Percentiles rank a stretch among this genome's conserved stretches.
These are phyloP conservation scores for Mycena pura DNA, from an alignment of 768 basidiomycete genomes.

Conservation along the genomic window DNA sequence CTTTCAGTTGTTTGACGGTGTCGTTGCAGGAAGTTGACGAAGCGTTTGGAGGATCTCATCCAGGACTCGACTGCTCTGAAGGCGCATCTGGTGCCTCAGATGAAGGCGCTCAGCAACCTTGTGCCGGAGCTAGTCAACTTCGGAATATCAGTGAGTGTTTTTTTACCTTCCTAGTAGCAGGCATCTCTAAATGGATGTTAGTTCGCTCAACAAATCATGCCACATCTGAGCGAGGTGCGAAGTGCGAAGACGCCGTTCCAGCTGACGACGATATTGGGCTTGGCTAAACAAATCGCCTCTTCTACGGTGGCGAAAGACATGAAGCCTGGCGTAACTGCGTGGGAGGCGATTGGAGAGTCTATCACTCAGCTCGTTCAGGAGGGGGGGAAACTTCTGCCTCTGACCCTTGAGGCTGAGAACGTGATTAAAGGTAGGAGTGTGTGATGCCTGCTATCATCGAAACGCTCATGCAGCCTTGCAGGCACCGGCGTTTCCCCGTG, in stretches of 20 bases:
- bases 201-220: slow-evolving; percentile 91
- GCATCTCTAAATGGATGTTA: slow-evolving; percentile 35
- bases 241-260: slow-evolving; percentile 81
- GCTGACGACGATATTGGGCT: slow-evolving; percentile 69
- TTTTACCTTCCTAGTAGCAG: neutral
- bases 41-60: slow-evolving; percentile 82
- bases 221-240: slow-evolving; percentile 84
- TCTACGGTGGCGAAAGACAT: slow-evolving; percentile 73
- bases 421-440: slow-evolving; percentile 72
- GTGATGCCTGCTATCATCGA: neutral
- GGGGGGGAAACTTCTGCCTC: slow-evolving; percentile 71
- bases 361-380: slow-evolving; percentile 76
- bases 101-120: slow-evolving; percentile 72
- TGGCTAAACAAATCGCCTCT: slow-evolving; percentile 76
- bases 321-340: slow-evolving; percentile 69
- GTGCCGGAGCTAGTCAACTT: slow-evolving; percentile 89
- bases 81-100: slow-evolving; percentile 70
- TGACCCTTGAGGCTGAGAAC: slow-evolving; percentile 77
- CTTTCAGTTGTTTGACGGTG: neutral
- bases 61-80: slow-evolving; percentile 76
- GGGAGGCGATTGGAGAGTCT: slow-evolving; percentile 79
- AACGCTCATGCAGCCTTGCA: slow-evolving; percentile 34
- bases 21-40: slow-evolving; percentile 78
- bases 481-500: slow-evolving; percentile 84
- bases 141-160: slow-evolving; percentile 75